phyloP scores from a whole-genome alignment of 2,329 filamentous ascomycete species.

The Escovopsis sp. region DNA sequence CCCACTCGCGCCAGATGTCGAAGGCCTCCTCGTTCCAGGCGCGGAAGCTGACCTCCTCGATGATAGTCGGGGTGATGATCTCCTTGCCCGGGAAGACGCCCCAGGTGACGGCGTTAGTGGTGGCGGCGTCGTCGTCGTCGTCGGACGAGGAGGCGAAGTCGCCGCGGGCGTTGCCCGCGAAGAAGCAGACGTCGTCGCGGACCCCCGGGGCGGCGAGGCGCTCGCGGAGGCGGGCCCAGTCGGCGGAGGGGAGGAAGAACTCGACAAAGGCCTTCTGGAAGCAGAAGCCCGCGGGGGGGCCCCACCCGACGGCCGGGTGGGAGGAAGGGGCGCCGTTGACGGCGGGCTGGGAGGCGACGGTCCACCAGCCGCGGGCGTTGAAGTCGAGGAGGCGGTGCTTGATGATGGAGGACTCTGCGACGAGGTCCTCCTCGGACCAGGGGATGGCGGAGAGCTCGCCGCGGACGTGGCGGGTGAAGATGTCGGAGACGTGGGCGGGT shows the following conservation, averaged over 20 bases:
- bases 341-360: conserved; percentile 84
- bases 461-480: conserved; percentile 70
- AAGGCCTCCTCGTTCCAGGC: conserved; percentile 95
- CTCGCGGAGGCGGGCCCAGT: conserved; percentile 53
- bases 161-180: conserved; percentile 65
- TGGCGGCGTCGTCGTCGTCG: conserved; percentile 17
- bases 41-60: conserved; percentile 84
- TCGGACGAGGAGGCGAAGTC: conserved; percentile 60
- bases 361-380: conserved; percentile 84
- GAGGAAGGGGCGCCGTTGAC: conserved; percentile 71
- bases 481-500: conserved; percentile 53
- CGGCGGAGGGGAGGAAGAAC: conserved; percentile 65
- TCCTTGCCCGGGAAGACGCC: conserved; percentile 91
- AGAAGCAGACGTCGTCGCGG: conserved; percentile 64
- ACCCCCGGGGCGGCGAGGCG: conserved; percentile 44
- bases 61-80: conserved; percentile 91
- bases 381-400: conserved; percentile 57
- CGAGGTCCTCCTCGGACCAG: conserved; percentile 84
- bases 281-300: conserved; percentile 79
- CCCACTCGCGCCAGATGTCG: conserved; percentile 90
- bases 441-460: conserved; percentile 71
- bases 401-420: conserved; percentile 72
- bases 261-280: conserved; percentile 99
- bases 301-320: conserved; percentile 81
- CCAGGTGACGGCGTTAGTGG: conserved; percentile 93